phyloP scores from a whole-genome alignment of 495 filamentous ascomycete species.

The Aspergillus conjunctus region DNA sequence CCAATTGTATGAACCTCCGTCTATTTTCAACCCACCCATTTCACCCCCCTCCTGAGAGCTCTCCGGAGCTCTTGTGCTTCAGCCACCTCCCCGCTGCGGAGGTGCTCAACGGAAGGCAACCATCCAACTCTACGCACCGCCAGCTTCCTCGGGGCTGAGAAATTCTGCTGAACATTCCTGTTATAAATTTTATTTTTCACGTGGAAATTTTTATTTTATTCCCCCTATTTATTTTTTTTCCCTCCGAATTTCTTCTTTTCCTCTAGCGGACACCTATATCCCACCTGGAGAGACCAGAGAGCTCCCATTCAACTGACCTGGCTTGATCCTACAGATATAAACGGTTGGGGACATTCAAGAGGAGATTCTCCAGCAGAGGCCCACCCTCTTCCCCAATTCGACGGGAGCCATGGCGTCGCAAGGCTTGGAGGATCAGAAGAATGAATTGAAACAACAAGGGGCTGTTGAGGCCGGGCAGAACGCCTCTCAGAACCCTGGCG shows the following conservation, averaged over 20 bases:
- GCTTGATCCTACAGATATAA: conserved; percentile 5
- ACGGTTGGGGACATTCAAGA: conserved; percentile 20
- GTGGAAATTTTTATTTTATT: neutral
- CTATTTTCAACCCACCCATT: conserved; percentile 14
- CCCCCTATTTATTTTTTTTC: neutral
- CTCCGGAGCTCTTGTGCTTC: conserved; percentile 14
- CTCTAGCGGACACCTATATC: neutral
- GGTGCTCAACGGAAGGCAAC: conserved; percentile 23
- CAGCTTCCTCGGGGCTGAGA: neutral
- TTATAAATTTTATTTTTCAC: neutral
- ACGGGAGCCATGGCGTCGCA: conserved; percentile 43
- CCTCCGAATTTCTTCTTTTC: neutral
- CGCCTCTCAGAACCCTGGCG: conserved; percentile 67
- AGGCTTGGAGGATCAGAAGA: conserved; percentile 33
- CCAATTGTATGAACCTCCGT: conserved; percentile 1
- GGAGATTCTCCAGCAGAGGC: conserved; percentile 25
- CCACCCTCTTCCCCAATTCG: conserved; percentile 18
- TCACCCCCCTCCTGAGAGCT: neutral
- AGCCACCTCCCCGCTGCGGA: conserved; percentile 30
- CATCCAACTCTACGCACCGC: conserved; percentile 9
- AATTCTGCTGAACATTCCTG: neutral
- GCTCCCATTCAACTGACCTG: conserved; percentile 12
- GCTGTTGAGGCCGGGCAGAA: conserved; percentile 60
- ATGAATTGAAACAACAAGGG: conserved; percentile 77
- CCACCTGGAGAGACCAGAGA: neutral